Percentiles rank a stretch among this genome's conserved stretches.
Evolutionary conservation across 2,329 filamentous ascomycete genomes (phyloP).

Genomic region (Fusarium palustre): DNA sequence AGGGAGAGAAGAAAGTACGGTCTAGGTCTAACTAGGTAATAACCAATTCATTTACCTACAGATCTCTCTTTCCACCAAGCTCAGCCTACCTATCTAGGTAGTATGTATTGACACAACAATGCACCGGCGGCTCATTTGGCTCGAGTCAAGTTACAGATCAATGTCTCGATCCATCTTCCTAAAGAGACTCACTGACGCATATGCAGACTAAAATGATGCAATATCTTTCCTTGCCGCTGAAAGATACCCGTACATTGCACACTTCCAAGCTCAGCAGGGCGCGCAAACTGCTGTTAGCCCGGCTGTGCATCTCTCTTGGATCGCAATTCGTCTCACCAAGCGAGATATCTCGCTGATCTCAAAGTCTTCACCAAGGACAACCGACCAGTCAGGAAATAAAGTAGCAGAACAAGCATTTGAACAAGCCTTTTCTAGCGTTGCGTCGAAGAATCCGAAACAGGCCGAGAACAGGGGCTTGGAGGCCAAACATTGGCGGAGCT

Average conservation of each 20-base stretch:
- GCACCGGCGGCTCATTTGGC: background rate
- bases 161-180: slow-evolving; percentile 4
- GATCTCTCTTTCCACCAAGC: background rate
- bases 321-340: slow-evolving; percentile 12
- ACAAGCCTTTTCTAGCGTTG: slow-evolving; percentile 40
- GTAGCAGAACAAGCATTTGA: slow-evolving; percentile 33
- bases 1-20: slow-evolving; percentile 5
- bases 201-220: slow-evolving; percentile 21
- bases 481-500: slow-evolving; percentile 26
- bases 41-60: background rate
- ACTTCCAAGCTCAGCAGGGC: slow-evolving; percentile 7
- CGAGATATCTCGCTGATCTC: slow-evolving; percentile 17
- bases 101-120: background rate
- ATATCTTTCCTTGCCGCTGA: slow-evolving; percentile 11
- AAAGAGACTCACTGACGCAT: background rate
- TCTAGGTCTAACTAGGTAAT: background rate
- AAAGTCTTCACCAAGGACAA: background rate
- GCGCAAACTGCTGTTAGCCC: background rate
- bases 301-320: slow-evolving; percentile 19
- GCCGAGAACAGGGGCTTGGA: slow-evolving; percentile 23
- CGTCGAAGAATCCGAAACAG: slow-evolving; percentile 28
- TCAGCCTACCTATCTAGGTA: no score
- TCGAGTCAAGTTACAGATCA: slow-evolving; percentile 2
- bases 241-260: slow-evolving; percentile 4
- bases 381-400: slow-evolving; percentile 25